Conservation (phyloP, 1,284 basidiomycete species). For the Flammula alnicola region DNA sequence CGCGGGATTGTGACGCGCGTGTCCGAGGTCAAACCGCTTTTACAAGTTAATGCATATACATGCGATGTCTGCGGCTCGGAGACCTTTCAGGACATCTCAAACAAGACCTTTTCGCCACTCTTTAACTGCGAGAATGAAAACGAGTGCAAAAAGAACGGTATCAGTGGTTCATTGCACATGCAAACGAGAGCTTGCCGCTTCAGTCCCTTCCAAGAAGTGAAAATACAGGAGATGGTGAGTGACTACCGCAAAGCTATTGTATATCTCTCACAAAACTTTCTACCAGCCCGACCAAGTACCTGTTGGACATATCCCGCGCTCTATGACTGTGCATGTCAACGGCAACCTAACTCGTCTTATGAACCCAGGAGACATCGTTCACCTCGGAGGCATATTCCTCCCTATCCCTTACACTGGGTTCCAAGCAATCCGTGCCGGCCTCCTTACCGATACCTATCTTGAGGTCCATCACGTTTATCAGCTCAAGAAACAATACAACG, state of each 20-base stretch:
- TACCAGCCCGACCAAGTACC: constrained; percentile 96
- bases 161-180: constrained; percentile 93
- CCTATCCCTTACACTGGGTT: constrained; percentile 56
- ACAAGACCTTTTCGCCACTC: constrained; percentile 91
- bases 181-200: constrained; percentile 98
- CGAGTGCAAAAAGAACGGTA: constrained; percentile 87
- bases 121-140: constrained; percentile 83
- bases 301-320: constrained; percentile 97
- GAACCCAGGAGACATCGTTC: constrained; percentile 96
- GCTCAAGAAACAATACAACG: constrained; percentile 96
- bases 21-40: constrained; percentile 97
- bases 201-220: constrained; percentile 98
- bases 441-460: constrained; percentile 97
- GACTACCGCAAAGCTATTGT: background rate
- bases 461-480: constrained; percentile 92
- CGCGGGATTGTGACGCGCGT: constrained; percentile 98
- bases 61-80: constrained; percentile 98
- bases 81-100: constrained; percentile 98
- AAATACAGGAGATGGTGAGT: constrained; percentile 97
- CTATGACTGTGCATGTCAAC: constrained; percentile 95
- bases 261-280: constrained; percentile 18
- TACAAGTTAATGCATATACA: constrained; percentile 97
- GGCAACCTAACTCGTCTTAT: constrained; percentile 89
- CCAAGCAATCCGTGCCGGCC: constrained; percentile 79
- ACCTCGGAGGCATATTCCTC: constrained; percentile 71